phyloP scores from a whole-genome alignment of 352 stramenopile species.

The Salisapilia sapeloensis region DNA sequence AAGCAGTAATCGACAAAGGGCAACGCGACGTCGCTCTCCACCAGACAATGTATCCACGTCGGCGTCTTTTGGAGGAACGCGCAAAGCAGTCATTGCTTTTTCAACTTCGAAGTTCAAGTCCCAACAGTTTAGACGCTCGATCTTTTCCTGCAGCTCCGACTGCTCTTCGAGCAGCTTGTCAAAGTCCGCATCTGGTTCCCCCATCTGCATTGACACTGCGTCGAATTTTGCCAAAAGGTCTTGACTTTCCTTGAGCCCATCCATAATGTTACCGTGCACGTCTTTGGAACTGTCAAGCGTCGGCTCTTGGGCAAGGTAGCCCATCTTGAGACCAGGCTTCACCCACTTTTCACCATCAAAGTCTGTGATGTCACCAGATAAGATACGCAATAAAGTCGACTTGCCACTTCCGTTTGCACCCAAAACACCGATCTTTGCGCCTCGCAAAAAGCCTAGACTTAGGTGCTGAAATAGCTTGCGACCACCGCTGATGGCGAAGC shows the following conservation, averaged over 20 bases:
- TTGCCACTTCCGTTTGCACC: conserved; percentile 92
- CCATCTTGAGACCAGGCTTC: conserved; percentile 69
- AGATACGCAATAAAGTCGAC: conserved; percentile 93
- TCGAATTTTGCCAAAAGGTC: conserved; percentile 70
- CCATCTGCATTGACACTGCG: conserved; percentile 78
- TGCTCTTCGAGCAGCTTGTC: conserved; percentile 72
- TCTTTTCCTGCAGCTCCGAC: conserved; percentile 73
- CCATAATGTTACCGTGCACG: conserved; percentile 85
- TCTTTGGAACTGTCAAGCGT: conserved; percentile 70
- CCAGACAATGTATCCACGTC: conserved; percentile 73
- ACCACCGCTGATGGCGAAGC: conserved; percentile 56
- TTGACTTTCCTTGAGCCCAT: conserved; percentile 73
- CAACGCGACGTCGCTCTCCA: conserved; percentile 91
- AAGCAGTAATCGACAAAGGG: conserved; percentile 89
- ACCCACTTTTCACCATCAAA: conserved; percentile 81
- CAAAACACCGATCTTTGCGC: conserved; percentile 92
- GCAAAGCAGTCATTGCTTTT: conserved; percentile 63
- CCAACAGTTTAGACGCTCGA: conserved; percentile 76
- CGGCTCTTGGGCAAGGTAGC: conserved; percentile 79
- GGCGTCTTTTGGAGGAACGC: conserved; percentile 44
- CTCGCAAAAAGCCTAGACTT: conserved; percentile 63
- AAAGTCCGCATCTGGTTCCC: conserved; percentile 81
- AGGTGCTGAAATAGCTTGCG: conserved; percentile 77
- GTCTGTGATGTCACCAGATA: conserved; percentile 80
- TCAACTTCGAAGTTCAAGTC: conserved; percentile 67